Evolutionary conservation across 129 eudicot species (phyloP).

Genomic region (Flaveria linearis): DNA sequence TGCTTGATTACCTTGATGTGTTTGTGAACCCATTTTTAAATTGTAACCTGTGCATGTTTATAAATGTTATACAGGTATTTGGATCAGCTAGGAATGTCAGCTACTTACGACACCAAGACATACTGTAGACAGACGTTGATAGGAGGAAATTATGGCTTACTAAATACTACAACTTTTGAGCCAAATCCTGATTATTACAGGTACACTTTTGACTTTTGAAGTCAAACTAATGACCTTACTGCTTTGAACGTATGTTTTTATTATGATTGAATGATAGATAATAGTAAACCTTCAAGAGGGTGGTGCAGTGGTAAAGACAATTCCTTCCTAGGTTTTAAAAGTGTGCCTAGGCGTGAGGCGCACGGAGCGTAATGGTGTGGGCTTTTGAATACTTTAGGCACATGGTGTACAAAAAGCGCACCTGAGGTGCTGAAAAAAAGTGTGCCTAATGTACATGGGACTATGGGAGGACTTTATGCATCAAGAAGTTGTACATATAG

Average conservation of each 20-base stretch:
- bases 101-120: constrained; percentile 21
- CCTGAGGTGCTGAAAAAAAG: no score
- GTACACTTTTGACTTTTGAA: constrained; percentile 6
- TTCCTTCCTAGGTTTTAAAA: no score
- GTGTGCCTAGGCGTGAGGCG: no score
- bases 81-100: constrained; percentile 26
- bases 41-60: background rate
- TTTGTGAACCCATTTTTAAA: background rate
- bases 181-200: constrained; percentile 26
- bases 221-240: background rate
- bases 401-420: no score
- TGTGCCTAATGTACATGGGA: no score
- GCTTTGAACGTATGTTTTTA: background rate
- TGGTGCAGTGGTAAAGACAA: no score
- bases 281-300: background rate
- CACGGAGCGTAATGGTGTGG: no score
- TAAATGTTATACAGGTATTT: constrained; percentile 6
- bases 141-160: constrained; percentile 22
- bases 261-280: background rate
- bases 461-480: no score
- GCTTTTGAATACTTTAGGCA: no score
- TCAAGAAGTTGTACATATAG: no score
- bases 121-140: constrained; percentile 15
- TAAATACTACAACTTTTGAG: constrained; percentile 11
- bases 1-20: background rate